These are phyloP conservation scores for Boletus coccyginus DNA, from an alignment of 768 basidiomycete genomes.

Conservation along the genomic window DNA sequence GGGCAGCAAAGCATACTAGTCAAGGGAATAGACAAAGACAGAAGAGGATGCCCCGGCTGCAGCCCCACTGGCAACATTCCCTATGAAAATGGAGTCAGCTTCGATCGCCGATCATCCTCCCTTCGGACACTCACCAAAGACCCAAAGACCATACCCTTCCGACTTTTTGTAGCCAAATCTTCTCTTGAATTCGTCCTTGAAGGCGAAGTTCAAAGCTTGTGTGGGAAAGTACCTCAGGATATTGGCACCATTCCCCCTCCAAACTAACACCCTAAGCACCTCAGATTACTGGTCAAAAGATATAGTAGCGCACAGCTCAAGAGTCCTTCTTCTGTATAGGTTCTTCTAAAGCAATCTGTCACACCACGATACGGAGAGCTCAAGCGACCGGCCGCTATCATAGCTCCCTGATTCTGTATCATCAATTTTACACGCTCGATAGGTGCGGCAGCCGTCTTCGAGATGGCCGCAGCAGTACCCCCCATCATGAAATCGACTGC, in stretches of 20 bases:
- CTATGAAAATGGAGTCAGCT: constrained; percentile 12
- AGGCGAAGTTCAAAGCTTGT: constrained; percentile 47
- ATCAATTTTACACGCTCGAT: constrained; percentile 41
- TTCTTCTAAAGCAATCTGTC: constrained; percentile 34
- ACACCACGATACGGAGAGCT: constrained; percentile 37
- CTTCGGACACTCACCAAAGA: constrained; percentile 25
- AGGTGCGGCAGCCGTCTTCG: constrained; percentile 39
- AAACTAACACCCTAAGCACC: constrained; percentile 29
- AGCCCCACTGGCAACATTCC: constrained; percentile 43
- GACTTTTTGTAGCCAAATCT: constrained; percentile 36
- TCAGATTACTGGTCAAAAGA: not conserved
- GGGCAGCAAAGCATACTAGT: constrained; percentile 32
- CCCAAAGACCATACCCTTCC: constrained; percentile 38
- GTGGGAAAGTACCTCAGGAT: constrained; percentile 46
- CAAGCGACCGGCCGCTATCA: constrained; percentile 36
- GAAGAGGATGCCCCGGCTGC: constrained; percentile 42
- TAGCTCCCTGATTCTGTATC: constrained; percentile 40
- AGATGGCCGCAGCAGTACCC: constrained; percentile 34
- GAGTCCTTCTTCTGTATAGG: constrained; percentile 35
- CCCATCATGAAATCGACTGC: constrained; percentile 39
- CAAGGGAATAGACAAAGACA: constrained; percentile 46
- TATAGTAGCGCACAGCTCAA: constrained; percentile 30
- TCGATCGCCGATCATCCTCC: not conserved
- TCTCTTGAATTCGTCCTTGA: constrained; percentile 43
- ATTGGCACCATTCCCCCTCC: constrained; percentile 46